Evolutionary conservation across 176 grass and related monocot species (phyloP).

Genomic region (Puya raimondii): DNA sequence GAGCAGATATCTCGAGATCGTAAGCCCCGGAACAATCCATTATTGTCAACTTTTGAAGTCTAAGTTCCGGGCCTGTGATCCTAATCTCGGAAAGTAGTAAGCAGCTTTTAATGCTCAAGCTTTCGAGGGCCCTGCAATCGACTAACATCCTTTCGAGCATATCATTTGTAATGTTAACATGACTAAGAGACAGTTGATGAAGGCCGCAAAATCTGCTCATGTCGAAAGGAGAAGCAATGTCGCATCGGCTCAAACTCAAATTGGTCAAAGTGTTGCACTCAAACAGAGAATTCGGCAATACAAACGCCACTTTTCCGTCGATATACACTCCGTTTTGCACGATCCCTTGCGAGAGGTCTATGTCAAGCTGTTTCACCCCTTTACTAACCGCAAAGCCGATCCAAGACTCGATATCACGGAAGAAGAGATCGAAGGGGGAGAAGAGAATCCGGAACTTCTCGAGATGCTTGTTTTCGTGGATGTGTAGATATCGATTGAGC

Average conservation of each 20-base stretch:
- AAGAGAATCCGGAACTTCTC: conserved; percentile 30
- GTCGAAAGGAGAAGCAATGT: conserved; percentile 3
- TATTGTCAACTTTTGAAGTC: conserved; percentile 30
- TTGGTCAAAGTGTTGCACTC: conserved; percentile 13
- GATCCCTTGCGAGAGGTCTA: conserved; percentile 27
- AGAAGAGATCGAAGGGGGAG: conserved; percentile 16
- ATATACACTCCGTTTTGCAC: neutral
- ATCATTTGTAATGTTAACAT: conserved; percentile 23
- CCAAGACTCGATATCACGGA: conserved; percentile 25
- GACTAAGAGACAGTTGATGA: conserved; percentile 26
- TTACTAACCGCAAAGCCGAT: conserved; percentile 23
- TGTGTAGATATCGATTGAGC: conserved; percentile 23
- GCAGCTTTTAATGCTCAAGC: conserved; percentile 40
- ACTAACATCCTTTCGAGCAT: conserved; percentile 15
- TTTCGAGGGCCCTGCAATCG: conserved; percentile 25
- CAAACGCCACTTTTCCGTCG: neutral
- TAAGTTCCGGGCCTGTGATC: conserved; percentile 16
- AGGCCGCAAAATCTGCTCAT: conserved; percentile 18
- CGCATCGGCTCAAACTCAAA: conserved; percentile 27
- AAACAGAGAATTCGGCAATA: conserved; percentile 24
- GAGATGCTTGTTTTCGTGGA: conserved; percentile 32
- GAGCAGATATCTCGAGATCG: conserved; percentile 17
- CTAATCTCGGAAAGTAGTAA: neutral
- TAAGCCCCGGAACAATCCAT: conserved; percentile 12
- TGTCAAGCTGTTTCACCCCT: conserved; percentile 31